Evolutionary conservation across 257 asterid genomes (phyloP), one percentile per base, ranked within the genome.

Genomic region (Fraxinus pennsylvanica): DNA sequence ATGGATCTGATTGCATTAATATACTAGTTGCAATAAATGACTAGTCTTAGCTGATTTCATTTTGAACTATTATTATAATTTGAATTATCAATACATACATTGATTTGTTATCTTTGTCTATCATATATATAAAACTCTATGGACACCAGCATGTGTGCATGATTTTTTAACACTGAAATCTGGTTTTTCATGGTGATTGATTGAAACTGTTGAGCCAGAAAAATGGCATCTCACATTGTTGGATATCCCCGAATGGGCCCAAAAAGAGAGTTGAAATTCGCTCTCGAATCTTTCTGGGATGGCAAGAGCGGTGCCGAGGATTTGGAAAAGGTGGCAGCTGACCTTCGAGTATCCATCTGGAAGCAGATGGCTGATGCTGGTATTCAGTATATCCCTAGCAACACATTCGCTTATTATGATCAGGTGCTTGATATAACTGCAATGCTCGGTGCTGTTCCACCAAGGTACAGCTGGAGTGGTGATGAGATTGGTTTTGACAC

Each of bases 181-280:
- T 22, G 0, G 1, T 61, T 6, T 61, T 32, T 61, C 12, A 8
- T 22, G 68, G 68, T 70, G 36, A 79, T 35, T 54, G 54, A 66
- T 32, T 71, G 67, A 72, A 54, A 81, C 71, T 86, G 78, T 68
- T 78, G 13, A 77, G 19, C 32, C 88, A 90, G 90, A 82, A 89
- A 73, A 83, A 94, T 92, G 98, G 97, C 96, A 0, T 94, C 98
- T 15, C 98, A 94, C 83, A 85, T 94, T 74, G 97, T 92, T 81
- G 98, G 98, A 84, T 94, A 94, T 74, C 98, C 98, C 78, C 97
- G 98, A 74, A 91, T 94, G 97, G 98, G 98, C 68, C 98, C 98
- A 35, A 94, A 94, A 90, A 88, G 98, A 88, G 98, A 94, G 91
- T 92, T 94, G 41, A 94, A 92, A 79, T 94, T 94, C 76, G 97